Conservation (phyloP, 2,329 filamentous ascomycete species). For the Scytalidium sp. region DNA sequence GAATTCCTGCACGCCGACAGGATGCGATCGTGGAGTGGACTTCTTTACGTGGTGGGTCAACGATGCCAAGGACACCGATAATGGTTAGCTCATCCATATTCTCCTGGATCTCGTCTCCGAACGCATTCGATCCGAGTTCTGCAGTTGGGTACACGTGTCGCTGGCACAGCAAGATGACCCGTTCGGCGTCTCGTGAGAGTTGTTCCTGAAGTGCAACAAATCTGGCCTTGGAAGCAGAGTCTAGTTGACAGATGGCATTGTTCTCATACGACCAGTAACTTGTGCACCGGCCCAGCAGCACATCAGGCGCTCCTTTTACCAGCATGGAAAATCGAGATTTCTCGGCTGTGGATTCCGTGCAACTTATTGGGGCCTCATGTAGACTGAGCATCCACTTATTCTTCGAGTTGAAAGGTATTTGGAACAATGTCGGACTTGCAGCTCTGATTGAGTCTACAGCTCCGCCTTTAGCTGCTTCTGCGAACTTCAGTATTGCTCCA, state of each 20-base stretch:
- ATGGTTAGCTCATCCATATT: constrained; percentile 41
- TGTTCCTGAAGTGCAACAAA: constrained; percentile 36
- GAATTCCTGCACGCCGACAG: constrained; percentile 60
- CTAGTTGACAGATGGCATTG: constrained; percentile 32
- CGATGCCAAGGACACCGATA: constrained; percentile 50
- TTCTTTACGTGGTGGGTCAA: constrained; percentile 63
- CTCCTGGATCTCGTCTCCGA: constrained; percentile 45
- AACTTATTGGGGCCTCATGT: constrained; percentile 7
- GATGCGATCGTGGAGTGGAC: constrained; percentile 57
- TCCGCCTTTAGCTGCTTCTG: constrained; percentile 21
- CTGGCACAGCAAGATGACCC: constrained; percentile 41
- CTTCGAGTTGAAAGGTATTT: constrained; percentile 48
- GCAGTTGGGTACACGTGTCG: constrained; percentile 28
- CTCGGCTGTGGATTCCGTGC: neutral
- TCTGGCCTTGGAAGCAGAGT: constrained; percentile 27
- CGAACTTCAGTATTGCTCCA: constrained; percentile 38
- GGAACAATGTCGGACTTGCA: constrained; percentile 28
- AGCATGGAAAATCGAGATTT: constrained; percentile 44
- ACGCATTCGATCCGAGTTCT: constrained; percentile 39
- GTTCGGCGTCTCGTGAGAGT: constrained; percentile 39
- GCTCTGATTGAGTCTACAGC: constrained; percentile 11
- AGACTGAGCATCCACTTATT: constrained; percentile 48
- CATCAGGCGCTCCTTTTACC: constrained; percentile 72
- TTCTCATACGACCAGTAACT: constrained; percentile 20
- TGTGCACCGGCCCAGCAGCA: constrained; percentile 22